These are phyloP conservation scores for Chlorella vulgaris DNA, from an alignment of 139 green algal species.

Conservation along the genomic window DNA sequence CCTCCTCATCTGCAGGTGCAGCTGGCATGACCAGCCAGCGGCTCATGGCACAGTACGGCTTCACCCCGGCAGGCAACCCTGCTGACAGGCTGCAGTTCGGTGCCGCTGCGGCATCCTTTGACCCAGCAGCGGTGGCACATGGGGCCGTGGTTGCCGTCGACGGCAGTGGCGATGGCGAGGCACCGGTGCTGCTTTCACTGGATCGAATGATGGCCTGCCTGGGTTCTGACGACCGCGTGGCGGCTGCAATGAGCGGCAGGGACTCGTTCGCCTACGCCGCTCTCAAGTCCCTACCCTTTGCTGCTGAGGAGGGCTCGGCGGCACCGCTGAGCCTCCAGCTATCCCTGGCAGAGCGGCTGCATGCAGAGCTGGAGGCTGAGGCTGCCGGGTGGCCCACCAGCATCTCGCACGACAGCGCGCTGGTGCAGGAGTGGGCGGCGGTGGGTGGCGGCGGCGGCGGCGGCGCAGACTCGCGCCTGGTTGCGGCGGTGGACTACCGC, in stretches of 20 bases:
- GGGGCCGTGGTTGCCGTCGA: neutral
- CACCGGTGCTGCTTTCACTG: slow-evolving; percentile 38
- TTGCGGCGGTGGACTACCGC: slow-evolving; percentile 45
- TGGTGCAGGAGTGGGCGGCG: slow-evolving; percentile 7
- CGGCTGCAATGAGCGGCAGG: slow-evolving; percentile 31
- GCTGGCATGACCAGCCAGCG: slow-evolving; percentile 45
- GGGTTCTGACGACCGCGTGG: slow-evolving; percentile 44
- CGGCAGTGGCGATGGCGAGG: too few relatives aligned
- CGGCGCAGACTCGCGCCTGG: slow-evolving; percentile 14
- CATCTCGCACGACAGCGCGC: slow-evolving; percentile 22
- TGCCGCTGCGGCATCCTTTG: too few relatives aligned
- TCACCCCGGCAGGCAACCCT: slow-evolving; percentile 53
- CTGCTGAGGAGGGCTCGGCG: neutral
- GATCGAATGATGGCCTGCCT: slow-evolving; percentile 43
- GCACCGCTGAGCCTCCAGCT: neutral
- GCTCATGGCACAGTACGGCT: slow-evolving; percentile 69
- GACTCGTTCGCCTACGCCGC: slow-evolving; percentile 46
- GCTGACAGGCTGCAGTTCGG: slow-evolving; percentile 52
- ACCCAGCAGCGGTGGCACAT: neutral
- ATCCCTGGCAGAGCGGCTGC: slow-evolving; percentile 19
- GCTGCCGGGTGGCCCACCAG: slow-evolving; percentile 25
- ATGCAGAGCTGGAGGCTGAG: slow-evolving; percentile 27
- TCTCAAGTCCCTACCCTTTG: slow-evolving; percentile 41
- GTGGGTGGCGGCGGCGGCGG: neutral
- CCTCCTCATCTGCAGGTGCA: slow-evolving; percentile 13